phyloP scores from a whole-genome alignment of 2,329 filamentous ascomycete genomes.

The Cordyceps fumosorosea region DNA sequence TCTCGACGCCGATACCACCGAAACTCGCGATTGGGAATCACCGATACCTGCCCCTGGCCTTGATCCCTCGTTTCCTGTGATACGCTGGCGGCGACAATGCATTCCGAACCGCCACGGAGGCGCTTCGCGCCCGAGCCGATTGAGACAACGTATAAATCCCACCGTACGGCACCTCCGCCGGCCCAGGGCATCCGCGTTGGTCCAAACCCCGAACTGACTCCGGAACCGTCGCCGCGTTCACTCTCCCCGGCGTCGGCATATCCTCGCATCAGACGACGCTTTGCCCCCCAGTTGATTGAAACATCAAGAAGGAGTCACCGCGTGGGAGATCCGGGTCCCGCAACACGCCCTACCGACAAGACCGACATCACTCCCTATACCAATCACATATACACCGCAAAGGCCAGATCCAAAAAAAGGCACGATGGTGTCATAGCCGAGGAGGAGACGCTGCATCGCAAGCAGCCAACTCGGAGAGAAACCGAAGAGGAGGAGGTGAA shows the following conservation, averaged over 20 bases:
- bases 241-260: conserved; percentile 27
- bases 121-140: conserved; percentile 65
- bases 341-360: conserved; percentile 59
- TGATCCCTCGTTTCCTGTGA: not conserved
- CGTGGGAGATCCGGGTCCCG: conserved; percentile 56
- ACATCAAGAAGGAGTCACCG: conserved; percentile 67
- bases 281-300: conserved; percentile 75
- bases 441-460: conserved; percentile 20
- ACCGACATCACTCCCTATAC: conserved; percentile 64
- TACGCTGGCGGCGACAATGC: not conserved
- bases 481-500: conserved; percentile 69
- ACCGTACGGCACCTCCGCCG: conserved; percentile 27
- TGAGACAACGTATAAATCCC: conserved; percentile 62
- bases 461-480: conserved; percentile 50
- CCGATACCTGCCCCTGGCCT: not conserved
- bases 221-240: conserved; percentile 45
- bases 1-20: not conserved
- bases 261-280: conserved; percentile 35
- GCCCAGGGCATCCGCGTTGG: conserved; percentile 25
- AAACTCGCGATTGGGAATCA: not conserved
- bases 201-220: conserved; percentile 52
- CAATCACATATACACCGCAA: conserved; percentile 51
- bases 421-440: conserved; percentile 24
- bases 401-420: conserved; percentile 33
- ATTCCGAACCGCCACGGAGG: conserved; percentile 38